Base-by-base conservation (phyloP, 2,329 filamentous ascomycete genomes). In the Alternaria arborescens region DNA sequence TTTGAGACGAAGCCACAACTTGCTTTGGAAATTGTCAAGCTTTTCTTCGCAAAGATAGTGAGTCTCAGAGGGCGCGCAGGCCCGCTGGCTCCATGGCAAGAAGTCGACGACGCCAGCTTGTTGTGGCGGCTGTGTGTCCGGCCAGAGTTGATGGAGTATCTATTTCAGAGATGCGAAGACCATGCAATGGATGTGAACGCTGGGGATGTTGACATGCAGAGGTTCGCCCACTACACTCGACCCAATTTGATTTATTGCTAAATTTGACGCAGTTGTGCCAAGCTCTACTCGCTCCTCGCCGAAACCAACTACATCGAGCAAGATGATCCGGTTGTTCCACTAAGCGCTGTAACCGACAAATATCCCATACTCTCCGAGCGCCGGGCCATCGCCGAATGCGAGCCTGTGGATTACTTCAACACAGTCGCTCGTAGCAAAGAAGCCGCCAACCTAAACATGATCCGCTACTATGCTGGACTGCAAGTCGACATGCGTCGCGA, bases 1-100 rank as follows among this genome's bases (percentile, higher is more conserved):
- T 79, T 82, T 43, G 65, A 74, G n/a, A 61, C 78, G 43, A 64
- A 77, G 46, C 81, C 81, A 5, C 68, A 71, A 47, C 63, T 77
- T 28, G 80, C 79, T 1, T 62, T 77, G 3, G 54, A 71, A 8
- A 76, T 82, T 12, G 65, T 82, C 8, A 59, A 77, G n/a, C 60
- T 66, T 0, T 80, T 80, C 59, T 59, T 76, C 28, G 61, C 67
- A 6, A 75, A 74, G 40, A 69, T 76, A 28, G 69, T 72, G 40
- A 34, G 34, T 43, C 65, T 73, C 16, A 61, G 65, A 11, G 54
- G 61, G 8, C 28, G 69, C 1, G 60, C 53, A 14, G 66, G 67
- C 4, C 60, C 67, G 16, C 28, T 55, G 16, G 66, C 65, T 22
- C 60, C 64, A 3, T 64, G 58, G 53, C 67, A 70, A 22, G 59